Conservation (phyloP, 2,329 filamentous ascomycete species). For the Fusarium sororula region DNA sequence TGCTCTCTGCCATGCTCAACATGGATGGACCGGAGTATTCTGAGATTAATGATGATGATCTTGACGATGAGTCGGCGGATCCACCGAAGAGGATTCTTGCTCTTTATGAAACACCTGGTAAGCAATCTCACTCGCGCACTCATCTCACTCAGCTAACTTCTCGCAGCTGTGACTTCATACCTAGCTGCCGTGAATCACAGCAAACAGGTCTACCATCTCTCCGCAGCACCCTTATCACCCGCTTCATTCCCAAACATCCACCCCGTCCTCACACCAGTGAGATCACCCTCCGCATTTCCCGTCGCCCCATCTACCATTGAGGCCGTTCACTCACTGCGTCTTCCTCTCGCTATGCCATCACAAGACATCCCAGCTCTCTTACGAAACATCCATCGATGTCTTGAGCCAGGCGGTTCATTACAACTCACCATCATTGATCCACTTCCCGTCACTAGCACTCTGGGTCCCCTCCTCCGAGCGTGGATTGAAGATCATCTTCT, state of each 20-base stretch:
- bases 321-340: slow-evolving; percentile 60
- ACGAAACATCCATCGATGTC: slow-evolving; percentile 65
- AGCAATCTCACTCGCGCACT: accelerated
- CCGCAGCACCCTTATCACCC: slow-evolving; percentile 36
- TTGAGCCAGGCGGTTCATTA: slow-evolving; percentile 64
- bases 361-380: slow-evolving; percentile 66
- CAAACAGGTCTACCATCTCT: slow-evolving; percentile 28
- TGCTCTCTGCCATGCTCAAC: slow-evolving; percentile 65
- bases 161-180: slow-evolving; percentile 20
- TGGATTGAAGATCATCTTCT: slow-evolving; percentile 72
- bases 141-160: neutral
- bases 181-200: slow-evolving; percentile 16
- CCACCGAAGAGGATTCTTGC: slow-evolving; percentile 20
- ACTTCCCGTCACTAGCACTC: slow-evolving; percentile 60
- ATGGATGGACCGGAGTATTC: slow-evolving; percentile 42
- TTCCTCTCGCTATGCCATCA: slow-evolving; percentile 66
- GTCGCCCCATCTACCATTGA: slow-evolving; percentile 56
- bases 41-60: neutral
- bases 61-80: slow-evolving; percentile 41
- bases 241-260: slow-evolving; percentile 52
- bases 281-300: slow-evolving; percentile 49
- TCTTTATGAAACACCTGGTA: slow-evolving; percentile 30
- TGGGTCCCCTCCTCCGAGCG: slow-evolving; percentile 63
- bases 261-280: slow-evolving; percentile 51
- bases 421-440: slow-evolving; percentile 71